Percentiles rank a stretch among this genome's conserved stretches.
phyloP scores from a whole-genome alignment of 2,329 filamentous ascomycete genomes.

The Pseudogymnoascus sp. region DNA sequence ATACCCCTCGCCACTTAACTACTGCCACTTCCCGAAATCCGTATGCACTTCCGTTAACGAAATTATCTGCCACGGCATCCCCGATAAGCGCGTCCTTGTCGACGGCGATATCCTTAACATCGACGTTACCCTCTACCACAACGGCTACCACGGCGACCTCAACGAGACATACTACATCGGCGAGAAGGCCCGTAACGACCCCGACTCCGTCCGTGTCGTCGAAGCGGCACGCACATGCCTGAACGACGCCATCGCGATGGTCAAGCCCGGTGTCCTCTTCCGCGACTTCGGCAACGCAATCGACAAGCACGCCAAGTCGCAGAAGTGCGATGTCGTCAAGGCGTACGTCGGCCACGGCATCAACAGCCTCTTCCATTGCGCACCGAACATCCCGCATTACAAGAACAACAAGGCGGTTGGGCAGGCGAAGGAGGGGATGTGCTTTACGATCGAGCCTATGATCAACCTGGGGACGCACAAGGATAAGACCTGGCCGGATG shows the following conservation, averaged over 20 bases:
- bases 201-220: conserved; percentile 81
- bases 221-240: conserved; percentile 85
- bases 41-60: conserved; percentile 96
- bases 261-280: conserved; percentile 89
- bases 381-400: conserved; percentile 93
- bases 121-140: conserved; percentile 89
- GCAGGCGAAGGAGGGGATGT: conserved; percentile 91
- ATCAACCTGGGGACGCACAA: conserved; percentile 84
- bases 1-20: conserved; percentile 91
- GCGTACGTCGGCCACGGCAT: conserved; percentile 96
- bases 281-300: conserved; percentile 90
- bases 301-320: conserved; percentile 84
- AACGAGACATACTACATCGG: conserved; percentile 99
- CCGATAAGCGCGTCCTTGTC: conserved; percentile 74
- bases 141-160: conserved; percentile 89
- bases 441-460: conserved; percentile 99
- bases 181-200: conserved; percentile 72
- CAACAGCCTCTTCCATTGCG: conserved; percentile 85
- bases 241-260: conserved; percentile 80
- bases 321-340: conserved; percentile 82
- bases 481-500: conserved; percentile 95
- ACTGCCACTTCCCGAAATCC: conserved; percentile 94
- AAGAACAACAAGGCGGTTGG: conserved; percentile 97
- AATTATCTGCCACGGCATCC: conserved; percentile 97
- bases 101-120: conserved; percentile 98